Conservation (phyloP, 2,329 filamentous ascomycete genomes). For the Calonectria naviculata region DNA sequence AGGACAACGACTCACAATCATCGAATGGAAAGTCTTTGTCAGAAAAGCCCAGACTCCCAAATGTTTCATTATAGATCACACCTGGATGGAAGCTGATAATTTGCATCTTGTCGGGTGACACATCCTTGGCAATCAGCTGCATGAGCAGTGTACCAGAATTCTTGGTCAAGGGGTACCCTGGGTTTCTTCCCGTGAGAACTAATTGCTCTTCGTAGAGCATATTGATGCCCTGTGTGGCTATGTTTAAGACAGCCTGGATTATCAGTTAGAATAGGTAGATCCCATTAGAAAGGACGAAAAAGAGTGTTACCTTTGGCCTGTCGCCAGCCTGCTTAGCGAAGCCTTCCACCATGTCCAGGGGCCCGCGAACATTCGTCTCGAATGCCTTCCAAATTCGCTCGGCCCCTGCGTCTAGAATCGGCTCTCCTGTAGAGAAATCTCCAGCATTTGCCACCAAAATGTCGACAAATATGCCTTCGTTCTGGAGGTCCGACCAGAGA, state of each 20-base stretch:
- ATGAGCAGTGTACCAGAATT: slow-evolving; percentile 47
- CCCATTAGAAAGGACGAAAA: no score
- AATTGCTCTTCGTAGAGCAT: slow-evolving; percentile 2
- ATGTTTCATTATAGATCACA: not conserved
- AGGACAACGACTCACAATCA: not conserved
- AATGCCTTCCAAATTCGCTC: slow-evolving; percentile 24
- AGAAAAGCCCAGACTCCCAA: not conserved
- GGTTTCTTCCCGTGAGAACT: not conserved
- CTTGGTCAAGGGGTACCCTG: slow-evolving; percentile 52
- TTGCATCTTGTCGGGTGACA: slow-evolving; percentile 37
- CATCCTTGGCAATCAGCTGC: slow-evolving; percentile 52
- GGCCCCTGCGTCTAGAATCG: slow-evolving; percentile 24
- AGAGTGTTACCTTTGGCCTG: not conserved
- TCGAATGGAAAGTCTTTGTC: slow-evolving; percentile 2
- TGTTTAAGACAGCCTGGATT: not conserved
- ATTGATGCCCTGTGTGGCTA: slow-evolving; percentile 7
- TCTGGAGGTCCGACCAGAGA: slow-evolving; percentile 44
- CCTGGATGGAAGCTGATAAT: slow-evolving; percentile 36
- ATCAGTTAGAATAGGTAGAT: not conserved
- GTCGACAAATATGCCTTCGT: slow-evolving; percentile 37
- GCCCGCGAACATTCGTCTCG: slow-evolving; percentile 29
- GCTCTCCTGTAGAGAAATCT: slow-evolving; percentile 3
- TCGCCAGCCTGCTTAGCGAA: slow-evolving; percentile 30
- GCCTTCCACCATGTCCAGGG: slow-evolving; percentile 24
- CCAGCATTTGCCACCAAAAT: slow-evolving; percentile 45